phyloP scores from a whole-genome alignment of 2,329 filamentous ascomycete species.

The Aspergillus sp. region DNA sequence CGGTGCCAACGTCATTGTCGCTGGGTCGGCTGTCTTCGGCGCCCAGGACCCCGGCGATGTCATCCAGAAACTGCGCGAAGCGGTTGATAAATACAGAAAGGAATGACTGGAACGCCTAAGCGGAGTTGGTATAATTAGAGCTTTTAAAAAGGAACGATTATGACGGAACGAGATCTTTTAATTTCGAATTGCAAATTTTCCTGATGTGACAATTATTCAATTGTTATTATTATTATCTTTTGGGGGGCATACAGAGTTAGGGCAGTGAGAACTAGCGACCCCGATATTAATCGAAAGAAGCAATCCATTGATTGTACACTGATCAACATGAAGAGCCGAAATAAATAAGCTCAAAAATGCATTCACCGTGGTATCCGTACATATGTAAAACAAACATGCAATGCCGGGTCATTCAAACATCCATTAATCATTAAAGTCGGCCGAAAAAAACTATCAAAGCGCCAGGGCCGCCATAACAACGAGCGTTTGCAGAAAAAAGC shows the following conservation, averaged over 20 bases:
- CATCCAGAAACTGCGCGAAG: conserved; percentile 74
- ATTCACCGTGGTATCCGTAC: conserved; percentile 16
- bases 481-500: background rate
- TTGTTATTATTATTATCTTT: background rate
- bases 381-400: conserved; percentile 8
- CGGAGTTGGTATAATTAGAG: conserved; percentile 1
- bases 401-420: conserved; percentile 5
- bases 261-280: background rate
- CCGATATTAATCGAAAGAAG: background rate
- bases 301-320: conserved; percentile 3
- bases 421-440: background rate
- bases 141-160: background rate
- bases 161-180: background rate
- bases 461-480: background rate
- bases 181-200: background rate
- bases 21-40: conserved; percentile 92
- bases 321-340: conserved; percentile 3
- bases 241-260: background rate
- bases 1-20: conserved; percentile 96
- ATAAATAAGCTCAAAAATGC: conserved; percentile 1
- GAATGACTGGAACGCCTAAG: conserved; percentile 3
- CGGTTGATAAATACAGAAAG: conserved; percentile 66
- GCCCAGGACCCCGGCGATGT: conserved; percentile 85
- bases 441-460: background rate
- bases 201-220: background rate